Percentiles rank a stretch among this genome's conserved stretches.
These are phyloP conservation scores for Hylodesmum podocarpum DNA, from an alignment of 306 rosid species.

Conservation along the genomic window DNA sequence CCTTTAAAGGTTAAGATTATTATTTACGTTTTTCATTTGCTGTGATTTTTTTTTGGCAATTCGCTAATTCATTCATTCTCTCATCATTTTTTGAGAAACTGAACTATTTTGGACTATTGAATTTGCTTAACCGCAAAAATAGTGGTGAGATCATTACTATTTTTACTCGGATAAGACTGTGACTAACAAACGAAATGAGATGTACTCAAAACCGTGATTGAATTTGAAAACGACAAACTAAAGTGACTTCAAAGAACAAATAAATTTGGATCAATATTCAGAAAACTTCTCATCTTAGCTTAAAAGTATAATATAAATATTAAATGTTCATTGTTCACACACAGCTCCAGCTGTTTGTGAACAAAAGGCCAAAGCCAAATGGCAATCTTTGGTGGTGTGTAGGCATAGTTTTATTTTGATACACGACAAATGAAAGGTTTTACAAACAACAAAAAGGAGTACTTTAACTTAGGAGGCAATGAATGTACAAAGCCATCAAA, in stretches of 20 bases:
- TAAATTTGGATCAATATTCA: conserved; percentile 3
- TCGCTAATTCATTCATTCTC: background rate
- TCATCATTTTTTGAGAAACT: background rate
- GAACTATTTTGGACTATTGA: conserved; percentile 20
- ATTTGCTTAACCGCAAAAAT: conserved; percentile 74
- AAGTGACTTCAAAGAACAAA: conserved; percentile 60
- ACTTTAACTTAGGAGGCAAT: background rate
- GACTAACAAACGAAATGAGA: conserved; percentile 34
- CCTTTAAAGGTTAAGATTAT: background rate
- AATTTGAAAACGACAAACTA: conserved; percentile 42
- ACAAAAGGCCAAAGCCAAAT: conserved; percentile 38
- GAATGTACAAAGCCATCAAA: conserved; percentile 2
- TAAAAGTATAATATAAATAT: conserved; percentile 39
- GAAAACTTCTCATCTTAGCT: conserved; percentile 49
- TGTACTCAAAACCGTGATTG: conserved; percentile 4
- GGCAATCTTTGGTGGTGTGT: conserved; percentile 33
- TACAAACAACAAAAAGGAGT: conserved; percentile 35
- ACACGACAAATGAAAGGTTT: conserved; percentile 41
- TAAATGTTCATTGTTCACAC: background rate
- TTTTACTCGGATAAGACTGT: conserved; percentile 29
- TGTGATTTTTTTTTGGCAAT: background rate
- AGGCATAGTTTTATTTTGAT: background rate
- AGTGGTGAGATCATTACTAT: conserved; percentile 27
- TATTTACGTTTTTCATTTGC: background rate
- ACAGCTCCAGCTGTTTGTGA: conserved; percentile 33